phyloP scores from a whole-genome alignment of 495 filamentous ascomycete genomes.

The Glonium stellatum region DNA sequence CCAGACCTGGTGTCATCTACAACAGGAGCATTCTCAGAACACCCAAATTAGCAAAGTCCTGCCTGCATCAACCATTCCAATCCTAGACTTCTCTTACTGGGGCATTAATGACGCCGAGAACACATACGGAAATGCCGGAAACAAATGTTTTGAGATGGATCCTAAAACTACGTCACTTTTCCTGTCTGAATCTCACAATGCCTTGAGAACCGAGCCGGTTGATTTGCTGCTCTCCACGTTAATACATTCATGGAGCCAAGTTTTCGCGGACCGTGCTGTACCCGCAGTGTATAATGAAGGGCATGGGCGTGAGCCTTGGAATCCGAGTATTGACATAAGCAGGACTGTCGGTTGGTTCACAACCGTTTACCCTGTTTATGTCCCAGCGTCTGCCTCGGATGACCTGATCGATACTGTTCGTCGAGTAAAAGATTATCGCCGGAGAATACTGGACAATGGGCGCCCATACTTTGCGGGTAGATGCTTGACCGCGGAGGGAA shows the following conservation, averaged over 20 bases:
- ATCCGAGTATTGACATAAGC: conserved; percentile 27
- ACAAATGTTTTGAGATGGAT: conserved; percentile 19
- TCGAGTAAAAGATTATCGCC: conserved; percentile 21
- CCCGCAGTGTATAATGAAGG: conserved; percentile 33
- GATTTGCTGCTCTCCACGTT: conserved; percentile 33
- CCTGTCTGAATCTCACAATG: conserved; percentile 16
- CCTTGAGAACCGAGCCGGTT: conserved; percentile 26
- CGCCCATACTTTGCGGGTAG: conserved; percentile 25
- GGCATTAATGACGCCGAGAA: conserved; percentile 24
- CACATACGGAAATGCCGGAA: conserved; percentile 19
- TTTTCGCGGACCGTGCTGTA: conserved; percentile 23
- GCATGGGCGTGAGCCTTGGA: conserved; percentile 34
- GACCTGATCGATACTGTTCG: conserved; percentile 22
- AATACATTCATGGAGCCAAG: conserved; percentile 34
- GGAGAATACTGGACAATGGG: conserved; percentile 23
- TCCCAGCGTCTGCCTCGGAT: conserved; percentile 20
- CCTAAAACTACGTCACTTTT: conserved; percentile 18
- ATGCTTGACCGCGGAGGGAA: conserved; percentile 22
- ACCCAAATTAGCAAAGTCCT: conserved; percentile 15
- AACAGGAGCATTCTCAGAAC: conserved; percentile 16
- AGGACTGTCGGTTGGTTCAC: conserved; percentile 37
- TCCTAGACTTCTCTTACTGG: conserved; percentile 26
- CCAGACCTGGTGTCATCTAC: conserved; percentile 21
- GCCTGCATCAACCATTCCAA: conserved; percentile 5
- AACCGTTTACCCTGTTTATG: conserved; percentile 26